Evolutionary conservation across 176 grass and related monocot species (phyloP), one percentile per base, ranked within the genome.

Genomic region (Tuctoria greenei): DNA sequence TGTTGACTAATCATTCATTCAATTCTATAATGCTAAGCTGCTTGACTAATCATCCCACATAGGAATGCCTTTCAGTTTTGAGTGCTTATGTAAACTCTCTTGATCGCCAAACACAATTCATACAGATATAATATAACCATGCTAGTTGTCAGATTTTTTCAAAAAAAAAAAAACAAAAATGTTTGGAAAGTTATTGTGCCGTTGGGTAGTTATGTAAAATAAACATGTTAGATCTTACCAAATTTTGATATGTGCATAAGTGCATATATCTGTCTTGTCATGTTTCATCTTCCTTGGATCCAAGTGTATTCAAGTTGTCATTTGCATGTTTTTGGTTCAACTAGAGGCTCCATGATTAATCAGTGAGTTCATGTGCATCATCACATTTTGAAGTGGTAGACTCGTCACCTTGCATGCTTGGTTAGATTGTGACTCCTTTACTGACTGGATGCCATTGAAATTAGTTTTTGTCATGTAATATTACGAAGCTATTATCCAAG

Each of bases 381-480:
- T 77, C 68, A 46, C 69, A 61, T 74, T 45, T 54, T 63, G 61
- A 54, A 67, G 6, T 73, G 61, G 56, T 71, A 76, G 45, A 50
- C 47, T 71, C 55, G 23, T 79, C 44, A 81, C 31, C 31, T 70
- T 74, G 44, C 76, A 84, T 88, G 69, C 70, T 83, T 83, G 59
- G 63, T 59, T 52, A 1, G 23, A 61, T 66, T 35, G 59, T 44
- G n/a, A 77, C 74, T 83, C 36, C 51, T 73, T 67, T 15, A 83
- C 79, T 87, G 85, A 87, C 85, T 61, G 27, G 61, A 39, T 87
- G 54, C 61, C 74, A 78, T 83, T 82, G 61, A 50, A 73, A 78
- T 45, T 83, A 87, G 79, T 87, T 78, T 78, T 73, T 83, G 61
- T 74, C 85, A 68, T 87, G 85, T 83, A 79, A 79, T 42, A 74